A percentile compares a stretch with the other conserved stretches of the same genome.
phyloP scores from a whole-genome alignment of 2,329 filamentous ascomycete genomes.

The Ramularia endophylla region DNA sequence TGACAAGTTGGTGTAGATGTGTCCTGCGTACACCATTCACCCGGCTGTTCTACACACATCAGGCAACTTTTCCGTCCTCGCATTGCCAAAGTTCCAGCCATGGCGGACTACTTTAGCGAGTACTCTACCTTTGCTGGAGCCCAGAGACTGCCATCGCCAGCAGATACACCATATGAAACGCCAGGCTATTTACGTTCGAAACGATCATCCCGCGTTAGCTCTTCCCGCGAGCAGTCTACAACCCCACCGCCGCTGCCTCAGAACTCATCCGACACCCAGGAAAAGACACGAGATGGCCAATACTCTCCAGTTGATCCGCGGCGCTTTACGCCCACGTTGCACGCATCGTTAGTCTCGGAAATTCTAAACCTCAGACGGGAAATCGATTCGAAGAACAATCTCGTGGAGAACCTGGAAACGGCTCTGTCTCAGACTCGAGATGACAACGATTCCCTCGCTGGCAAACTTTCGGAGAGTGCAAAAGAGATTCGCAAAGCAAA shows the following conservation, averaged over 20 bases:
- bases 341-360: slow-evolving; percentile 90
- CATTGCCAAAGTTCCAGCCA: slow-evolving; percentile 6
- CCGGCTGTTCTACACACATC: too few species aligned
- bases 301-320: slow-evolving; percentile 74
- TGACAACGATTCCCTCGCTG: slow-evolving; percentile 67
- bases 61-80: too few species aligned
- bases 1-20: too few species aligned
- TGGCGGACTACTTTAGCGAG: slow-evolving; percentile 43
- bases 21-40: too few species aligned
- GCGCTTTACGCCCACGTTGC: slow-evolving; percentile 88
- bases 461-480: slow-evolving; percentile 54
- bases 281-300: slow-evolving; percentile 45
- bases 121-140: slow-evolving; percentile 42
- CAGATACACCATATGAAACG: slow-evolving; percentile 66
- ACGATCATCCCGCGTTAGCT: slow-evolving; percentile 52
- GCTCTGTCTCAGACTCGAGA: slow-evolving; percentile 63
- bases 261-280: slow-evolving; percentile 33
- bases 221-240: slow-evolving; percentile 59
- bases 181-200: slow-evolving; percentile 50
- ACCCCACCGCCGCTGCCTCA: slow-evolving; percentile 54
- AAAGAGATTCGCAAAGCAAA: slow-evolving; percentile 78
- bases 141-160: slow-evolving; percentile 61
- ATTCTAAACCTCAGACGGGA: slow-evolving; percentile 83
- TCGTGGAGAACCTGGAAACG: slow-evolving; percentile 79
- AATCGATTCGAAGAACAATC: slow-evolving; percentile 79